These are phyloP conservation scores for Tetraselmis striata DNA, from an alignment of 139 green algal genomes.

Conservation along the genomic window DNA sequence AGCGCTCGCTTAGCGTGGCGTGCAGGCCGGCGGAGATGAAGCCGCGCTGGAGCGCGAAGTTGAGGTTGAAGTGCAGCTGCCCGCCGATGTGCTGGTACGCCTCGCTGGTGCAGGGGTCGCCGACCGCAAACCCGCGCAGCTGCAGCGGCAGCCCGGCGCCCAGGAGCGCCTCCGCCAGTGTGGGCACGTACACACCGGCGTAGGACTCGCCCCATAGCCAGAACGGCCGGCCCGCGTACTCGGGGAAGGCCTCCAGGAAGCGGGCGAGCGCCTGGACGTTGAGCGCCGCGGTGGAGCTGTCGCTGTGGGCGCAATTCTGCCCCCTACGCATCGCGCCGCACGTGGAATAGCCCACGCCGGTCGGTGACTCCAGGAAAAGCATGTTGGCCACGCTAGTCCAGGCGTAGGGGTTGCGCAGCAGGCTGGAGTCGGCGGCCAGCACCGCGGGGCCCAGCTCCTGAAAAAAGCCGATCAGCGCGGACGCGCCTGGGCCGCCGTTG, in stretches of 20 bases:
- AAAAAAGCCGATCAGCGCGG: constrained; percentile 73
- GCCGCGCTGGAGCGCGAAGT: constrained; percentile 20
- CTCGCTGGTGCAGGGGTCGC: constrained; percentile 25
- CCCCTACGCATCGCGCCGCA: constrained; percentile 9
- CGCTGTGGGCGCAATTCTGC: constrained; percentile 33
- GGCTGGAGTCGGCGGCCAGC: background rate
- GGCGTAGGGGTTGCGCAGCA: constrained; percentile 51
- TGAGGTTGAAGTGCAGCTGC: constrained; percentile 19
- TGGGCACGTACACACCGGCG: constrained; percentile 39
- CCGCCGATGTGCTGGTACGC: background rate
- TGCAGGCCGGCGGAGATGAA: constrained; percentile 11
- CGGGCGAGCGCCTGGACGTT: constrained; percentile 44
- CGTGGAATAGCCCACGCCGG: constrained; percentile 79
- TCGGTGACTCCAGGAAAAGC: constrained; percentile 75
- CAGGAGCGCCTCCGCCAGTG: constrained; percentile 15
- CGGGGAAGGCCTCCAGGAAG: constrained; percentile 63
- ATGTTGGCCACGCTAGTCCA: constrained; percentile 69
- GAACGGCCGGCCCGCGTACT: constrained; percentile 35
- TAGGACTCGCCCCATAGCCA: constrained; percentile 52
- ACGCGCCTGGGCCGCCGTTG: constrained; percentile 81
- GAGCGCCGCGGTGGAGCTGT: constrained; percentile 60
- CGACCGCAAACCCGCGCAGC: constrained; percentile 13
- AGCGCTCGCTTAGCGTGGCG: background rate
- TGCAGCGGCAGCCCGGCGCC: constrained; percentile 3
- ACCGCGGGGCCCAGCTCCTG: constrained; percentile 58